These are phyloP conservation scores for Cardamine resedifolia DNA, from an alignment of 345 rosid species.

Conservation along the genomic window DNA sequence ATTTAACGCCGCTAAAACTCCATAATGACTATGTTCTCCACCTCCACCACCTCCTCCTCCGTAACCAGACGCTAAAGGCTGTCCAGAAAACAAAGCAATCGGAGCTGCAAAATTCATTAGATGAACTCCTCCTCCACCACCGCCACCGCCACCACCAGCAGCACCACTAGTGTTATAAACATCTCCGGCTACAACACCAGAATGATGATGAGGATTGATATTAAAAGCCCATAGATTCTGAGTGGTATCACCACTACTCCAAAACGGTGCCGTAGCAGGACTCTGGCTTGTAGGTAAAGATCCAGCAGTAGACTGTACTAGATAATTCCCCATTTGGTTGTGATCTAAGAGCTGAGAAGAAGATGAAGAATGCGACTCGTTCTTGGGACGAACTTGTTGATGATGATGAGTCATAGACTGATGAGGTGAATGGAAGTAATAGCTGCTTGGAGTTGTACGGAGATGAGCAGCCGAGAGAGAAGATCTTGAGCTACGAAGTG, in stretches of 20 bases:
- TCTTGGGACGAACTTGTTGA: slow-evolving; percentile 33
- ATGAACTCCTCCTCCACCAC: slow-evolving; percentile 44
- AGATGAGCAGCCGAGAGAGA: slow-evolving; percentile 71
- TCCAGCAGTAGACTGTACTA: slow-evolving; percentile 59
- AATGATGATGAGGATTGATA: slow-evolving; percentile 29
- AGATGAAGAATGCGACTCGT: slow-evolving; percentile 37
- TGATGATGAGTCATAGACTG: slow-evolving; percentile 22
- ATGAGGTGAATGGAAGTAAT: slow-evolving; percentile 37
- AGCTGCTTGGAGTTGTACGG: slow-evolving; percentile 48
- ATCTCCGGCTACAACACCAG: slow-evolving; percentile 6
- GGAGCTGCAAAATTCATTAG: slow-evolving; percentile 77
- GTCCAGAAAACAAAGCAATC: slow-evolving; percentile 67
- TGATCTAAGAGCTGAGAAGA: slow-evolving; percentile 28
- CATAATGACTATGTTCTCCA: slow-evolving; percentile 54
- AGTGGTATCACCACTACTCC: slow-evolving; percentile 52
- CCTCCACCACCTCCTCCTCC: slow-evolving; percentile 36
- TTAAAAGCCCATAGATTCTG: slow-evolving; percentile 40
- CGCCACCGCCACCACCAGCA: slow-evolving; percentile 41
- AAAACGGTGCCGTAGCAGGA: slow-evolving; percentile 57
- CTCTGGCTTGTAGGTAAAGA: slow-evolving; percentile 51
- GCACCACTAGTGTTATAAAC: slow-evolving; percentile 30
- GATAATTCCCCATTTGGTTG: slow-evolving; percentile 51
- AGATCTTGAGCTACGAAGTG: slow-evolving; percentile 79
- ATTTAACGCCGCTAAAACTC: slow-evolving; percentile 67
- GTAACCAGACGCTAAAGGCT: slow-evolving; percentile 45